A percentile compares a stretch with the other conserved stretches of the same genome.
Conservation (phyloP, 2,329 filamentous ascomycete species). For the Emergomyces orientalis region DNA sequence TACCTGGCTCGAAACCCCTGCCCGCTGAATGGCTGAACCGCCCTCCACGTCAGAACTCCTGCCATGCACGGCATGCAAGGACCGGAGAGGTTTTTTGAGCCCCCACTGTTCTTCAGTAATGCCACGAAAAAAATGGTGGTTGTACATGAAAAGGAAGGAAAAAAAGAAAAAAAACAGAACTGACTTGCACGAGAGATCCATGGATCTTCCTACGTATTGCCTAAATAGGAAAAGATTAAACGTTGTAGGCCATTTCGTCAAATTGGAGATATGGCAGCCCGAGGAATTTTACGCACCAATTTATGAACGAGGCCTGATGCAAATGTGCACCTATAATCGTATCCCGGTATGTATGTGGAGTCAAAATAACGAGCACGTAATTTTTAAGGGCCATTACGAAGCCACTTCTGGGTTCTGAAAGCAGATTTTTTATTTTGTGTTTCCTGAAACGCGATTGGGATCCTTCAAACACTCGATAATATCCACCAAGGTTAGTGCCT, state of each 20-base stretch:
- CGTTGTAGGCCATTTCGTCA: not conserved
- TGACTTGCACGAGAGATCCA: not conserved
- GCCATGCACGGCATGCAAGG: not conserved
- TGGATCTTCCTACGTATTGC: constrained; percentile 5
- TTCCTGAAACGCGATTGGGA: not conserved
- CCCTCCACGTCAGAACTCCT: not conserved
- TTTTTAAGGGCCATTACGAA: not conserved
- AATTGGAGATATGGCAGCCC: not conserved
- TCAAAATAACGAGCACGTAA: not conserved
- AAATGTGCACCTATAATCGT: not conserved
- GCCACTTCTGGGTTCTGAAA: not conserved
- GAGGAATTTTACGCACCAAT: not conserved
- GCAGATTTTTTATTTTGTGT: not conserved
- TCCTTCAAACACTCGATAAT: not conserved
- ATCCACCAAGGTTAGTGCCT: not conserved
- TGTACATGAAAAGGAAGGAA: not conserved
- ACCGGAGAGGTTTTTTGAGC: not conserved
- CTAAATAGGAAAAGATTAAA: not conserved
- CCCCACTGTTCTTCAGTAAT: not conserved
- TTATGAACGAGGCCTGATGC: not conserved
- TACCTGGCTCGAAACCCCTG: not conserved
- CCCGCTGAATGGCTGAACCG: not conserved
- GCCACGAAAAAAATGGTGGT: not conserved
- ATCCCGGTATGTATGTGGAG: not conserved
- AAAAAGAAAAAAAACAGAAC: not conserved